Percentiles rank a stretch among this genome's conserved stretches.
phyloP scores from a whole-genome alignment of 2,329 filamentous ascomycete species.

The Exophiala bonariae region DNA sequence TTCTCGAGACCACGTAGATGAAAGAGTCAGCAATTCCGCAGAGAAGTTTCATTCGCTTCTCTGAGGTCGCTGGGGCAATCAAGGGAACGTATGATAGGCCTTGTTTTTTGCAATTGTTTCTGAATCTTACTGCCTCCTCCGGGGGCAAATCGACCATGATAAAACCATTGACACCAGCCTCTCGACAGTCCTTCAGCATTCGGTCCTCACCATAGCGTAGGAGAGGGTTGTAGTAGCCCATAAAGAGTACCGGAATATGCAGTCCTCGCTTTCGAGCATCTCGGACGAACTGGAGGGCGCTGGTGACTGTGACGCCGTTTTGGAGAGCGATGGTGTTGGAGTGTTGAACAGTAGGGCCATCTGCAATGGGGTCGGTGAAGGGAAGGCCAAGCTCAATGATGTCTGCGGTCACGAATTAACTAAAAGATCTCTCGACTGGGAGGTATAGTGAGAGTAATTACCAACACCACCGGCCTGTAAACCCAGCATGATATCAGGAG shows the following conservation, averaged over 20 bases:
- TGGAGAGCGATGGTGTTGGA: slow-evolving; percentile 87
- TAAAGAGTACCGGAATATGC: slow-evolving; percentile 80
- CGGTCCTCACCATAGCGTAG: slow-evolving; percentile 91
- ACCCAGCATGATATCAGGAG: slow-evolving; percentile 78
- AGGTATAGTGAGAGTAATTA: slow-evolving; percentile 42
- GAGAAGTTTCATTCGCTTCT: slow-evolving; percentile 89
- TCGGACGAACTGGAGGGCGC: slow-evolving; percentile 79
- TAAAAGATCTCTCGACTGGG: background rate
- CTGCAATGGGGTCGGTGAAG: slow-evolving; percentile 97
- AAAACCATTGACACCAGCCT: slow-evolving; percentile 88
- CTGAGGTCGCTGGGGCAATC: slow-evolving; percentile 90
- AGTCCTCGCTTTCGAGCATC: slow-evolving; percentile 76
- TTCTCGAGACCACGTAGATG: slow-evolving; percentile 96
- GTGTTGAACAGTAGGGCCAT: slow-evolving; percentile 94
- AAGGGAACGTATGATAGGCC: slow-evolving; percentile 94
- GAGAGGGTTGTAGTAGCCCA: slow-evolving; percentile 99
- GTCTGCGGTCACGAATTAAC: slow-evolving; percentile 54
- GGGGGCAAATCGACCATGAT: slow-evolving; percentile 95
- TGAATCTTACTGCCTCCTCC: slow-evolving; percentile 91
- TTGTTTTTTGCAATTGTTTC: slow-evolving; percentile 75
- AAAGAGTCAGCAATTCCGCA: slow-evolving; percentile 98
- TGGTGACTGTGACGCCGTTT: slow-evolving; percentile 82
- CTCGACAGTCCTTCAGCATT: slow-evolving; percentile 79
- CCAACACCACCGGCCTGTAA: slow-evolving; percentile 92
- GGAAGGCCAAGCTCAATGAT: slow-evolving; percentile 94